Base-by-base conservation (phyloP, 2,329 filamentous ascomycete species). In the Diaporthe sp. region DNA sequence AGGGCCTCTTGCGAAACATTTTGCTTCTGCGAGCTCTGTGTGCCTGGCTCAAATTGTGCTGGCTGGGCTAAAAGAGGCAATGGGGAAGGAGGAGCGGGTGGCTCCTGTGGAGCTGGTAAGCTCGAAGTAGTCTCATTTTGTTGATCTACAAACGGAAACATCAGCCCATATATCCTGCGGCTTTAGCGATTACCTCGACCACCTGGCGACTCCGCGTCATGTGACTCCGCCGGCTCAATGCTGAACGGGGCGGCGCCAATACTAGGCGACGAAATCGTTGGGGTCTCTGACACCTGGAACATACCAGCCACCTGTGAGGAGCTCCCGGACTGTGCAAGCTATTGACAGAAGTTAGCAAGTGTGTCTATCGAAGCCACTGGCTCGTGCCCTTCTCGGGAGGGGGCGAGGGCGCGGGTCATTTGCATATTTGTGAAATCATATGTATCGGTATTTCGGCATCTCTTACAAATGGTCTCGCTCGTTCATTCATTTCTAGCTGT, bases 401-500 rank as follows among this genome's bases (percentile, higher is more conserved):
- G 28, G 0, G 5, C 62, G 39, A 68, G 13, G 31, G 31, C 46
- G 31, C 31, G 31, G 13, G 22, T 51, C 44, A 17, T 51, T 4
- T 37, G 10, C 7, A 10, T 6, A 42, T 15, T 2, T 2, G 13
- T 57, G 13, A 15, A 34, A 3, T 15, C 19, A 8, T 15, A 13
- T 46, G 17, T 8, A 22, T 34, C 22, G 15, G 42, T 19, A 34
- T 4, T 25, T n/a, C 39, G 53, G 17, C 28, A 25, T 51, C 13
- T 75, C 83, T 75, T 82, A 86, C 85, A 81, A 84, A 86, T 70
- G 83, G 81, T 57, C 84, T 83, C 75, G 86, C 85, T 68, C 85
- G 83, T 79, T 90, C 88, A 28, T 85, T 84, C 39, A 86, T 84
- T 46, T 89, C 87, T 61, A 84, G 82, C 42, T 84, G 83, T 12